Evolutionary conservation across 495 filamentous ascomycete genomes (phyloP).

Genomic region (Platismatia glauca): DNA sequence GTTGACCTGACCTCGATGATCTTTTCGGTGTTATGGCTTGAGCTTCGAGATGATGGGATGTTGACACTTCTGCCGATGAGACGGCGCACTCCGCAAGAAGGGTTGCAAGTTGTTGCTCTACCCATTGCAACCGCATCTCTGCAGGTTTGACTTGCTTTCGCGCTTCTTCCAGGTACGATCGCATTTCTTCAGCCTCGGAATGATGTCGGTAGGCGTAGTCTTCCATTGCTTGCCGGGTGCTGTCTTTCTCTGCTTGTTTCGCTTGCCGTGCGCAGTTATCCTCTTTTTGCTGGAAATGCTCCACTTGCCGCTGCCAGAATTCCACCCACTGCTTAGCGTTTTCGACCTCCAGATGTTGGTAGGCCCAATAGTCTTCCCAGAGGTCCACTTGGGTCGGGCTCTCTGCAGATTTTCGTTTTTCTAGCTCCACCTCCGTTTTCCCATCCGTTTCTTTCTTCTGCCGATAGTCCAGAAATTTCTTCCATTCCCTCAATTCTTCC

Average conservation of each 20-base stretch:
- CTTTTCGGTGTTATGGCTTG: background rate
- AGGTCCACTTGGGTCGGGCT: conserved; percentile 2
- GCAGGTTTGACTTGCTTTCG: conserved; percentile 4
- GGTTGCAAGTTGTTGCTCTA: conserved; percentile 6
- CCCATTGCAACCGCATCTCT: conserved; percentile 4
- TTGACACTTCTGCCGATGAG: background rate
- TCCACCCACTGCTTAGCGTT: conserved; percentile 8
- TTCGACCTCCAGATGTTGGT: conserved; percentile 2
- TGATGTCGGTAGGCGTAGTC: background rate
- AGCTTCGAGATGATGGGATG: no score
- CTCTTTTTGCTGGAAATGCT: conserved; percentile 6
- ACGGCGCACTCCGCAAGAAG: background rate
- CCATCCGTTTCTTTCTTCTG: conserved; percentile 8
- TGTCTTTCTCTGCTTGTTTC: no score
- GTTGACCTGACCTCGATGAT: conserved; percentile 5
- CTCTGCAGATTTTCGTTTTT: conserved; percentile 8
- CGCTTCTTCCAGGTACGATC: background rate
- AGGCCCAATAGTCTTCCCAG: conserved; percentile 2
- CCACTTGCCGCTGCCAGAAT: conserved; percentile 5
- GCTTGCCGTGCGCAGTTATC: background rate
- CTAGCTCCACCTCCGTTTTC: background rate
- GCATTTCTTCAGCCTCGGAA: background rate
- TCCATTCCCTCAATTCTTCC: conserved; percentile 11
- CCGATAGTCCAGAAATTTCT: conserved; percentile 6
- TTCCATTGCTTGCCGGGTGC: no score